Percentiles rank a stretch among this genome's conserved stretches.
These are phyloP conservation scores for Pichia paraexigua DNA, from an alignment of 805 yeast species.

Conservation along the genomic window DNA sequence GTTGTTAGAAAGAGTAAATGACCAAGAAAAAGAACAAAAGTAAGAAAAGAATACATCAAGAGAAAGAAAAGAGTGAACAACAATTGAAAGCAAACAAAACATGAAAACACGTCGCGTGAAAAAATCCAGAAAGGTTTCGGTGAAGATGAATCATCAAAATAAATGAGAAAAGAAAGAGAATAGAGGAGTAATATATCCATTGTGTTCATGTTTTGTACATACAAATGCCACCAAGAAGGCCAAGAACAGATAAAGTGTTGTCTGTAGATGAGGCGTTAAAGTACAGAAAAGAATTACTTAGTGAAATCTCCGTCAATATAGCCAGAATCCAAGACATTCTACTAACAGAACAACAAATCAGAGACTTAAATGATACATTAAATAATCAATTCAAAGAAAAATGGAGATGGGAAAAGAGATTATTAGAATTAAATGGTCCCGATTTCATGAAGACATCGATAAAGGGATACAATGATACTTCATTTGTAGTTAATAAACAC, in stretches of 20 bases:
- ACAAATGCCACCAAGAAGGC: neutral
- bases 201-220: too few relatives aligned
- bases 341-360: conserved; percentile 50
- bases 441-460: conserved; percentile 33
- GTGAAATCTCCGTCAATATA: conserved; percentile 55
- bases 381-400: conserved; percentile 62
- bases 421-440: conserved; percentile 65
- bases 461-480: neutral
- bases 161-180: neutral
- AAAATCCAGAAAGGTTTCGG: too few relatives aligned
- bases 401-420: conserved; percentile 71
- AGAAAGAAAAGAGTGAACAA: too few relatives aligned
- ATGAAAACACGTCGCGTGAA: neutral
- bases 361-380: conserved; percentile 68
- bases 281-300: conserved; percentile 18
- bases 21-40: neutral
- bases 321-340: conserved; percentile 56
- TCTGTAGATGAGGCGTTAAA: neutral
- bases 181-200: too few relatives aligned
- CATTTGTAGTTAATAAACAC: conserved; percentile 15
- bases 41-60: neutral
- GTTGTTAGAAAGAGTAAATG: neutral
- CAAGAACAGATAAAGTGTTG: neutral
- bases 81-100: neutral
- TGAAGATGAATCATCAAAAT: too few relatives aligned